phyloP scores from a whole-genome alignment of 371 early-diverging fungal genomes.

The Rozella allomycis region DNA sequence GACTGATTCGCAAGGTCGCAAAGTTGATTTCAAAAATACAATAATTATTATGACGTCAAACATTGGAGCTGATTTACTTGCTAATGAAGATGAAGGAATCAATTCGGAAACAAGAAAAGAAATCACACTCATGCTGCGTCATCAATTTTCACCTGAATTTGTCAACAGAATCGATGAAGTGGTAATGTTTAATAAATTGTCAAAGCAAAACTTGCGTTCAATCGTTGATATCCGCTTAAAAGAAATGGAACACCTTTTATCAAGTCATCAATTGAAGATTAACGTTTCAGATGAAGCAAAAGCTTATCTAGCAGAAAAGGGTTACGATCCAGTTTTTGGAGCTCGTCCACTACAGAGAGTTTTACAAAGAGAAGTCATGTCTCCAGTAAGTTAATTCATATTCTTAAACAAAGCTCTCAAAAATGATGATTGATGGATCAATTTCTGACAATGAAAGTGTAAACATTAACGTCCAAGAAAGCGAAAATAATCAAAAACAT shows the following conservation, averaged over 20 bases:
- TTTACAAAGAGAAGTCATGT: slow-evolving; percentile 51
- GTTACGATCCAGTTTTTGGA: slow-evolving; percentile 70
- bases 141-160: slow-evolving; percentile 71
- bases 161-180: slow-evolving; percentile 70
- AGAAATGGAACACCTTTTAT: slow-evolving; percentile 46
- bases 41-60: slow-evolving; percentile 86
- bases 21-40: slow-evolving; percentile 71
- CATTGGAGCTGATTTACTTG: slow-evolving; percentile 26
- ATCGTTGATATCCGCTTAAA: slow-evolving; percentile 64
- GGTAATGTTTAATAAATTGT: slow-evolving; percentile 47
- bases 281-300: slow-evolving; percentile 40
- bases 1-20: slow-evolving; percentile 62
- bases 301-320: slow-evolving; percentile 48
- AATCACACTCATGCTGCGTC: slow-evolving; percentile 46
- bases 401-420: too few relatives aligned
- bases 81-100: slow-evolving; percentile 7
- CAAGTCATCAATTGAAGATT: slow-evolving; percentile 44
- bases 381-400: too few relatives aligned
- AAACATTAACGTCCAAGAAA: too few relatives aligned
- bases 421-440: slow-evolving; percentile 49
- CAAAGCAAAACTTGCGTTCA: slow-evolving; percentile 35
- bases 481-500: too few relatives aligned
- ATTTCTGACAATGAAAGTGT: slow-evolving; percentile 40
- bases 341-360: slow-evolving; percentile 55
- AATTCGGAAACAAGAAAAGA: slow-evolving; percentile 28